Conservation (phyloP, 179 eudicot genomes). For the Heliamphora pulchella region DNA sequence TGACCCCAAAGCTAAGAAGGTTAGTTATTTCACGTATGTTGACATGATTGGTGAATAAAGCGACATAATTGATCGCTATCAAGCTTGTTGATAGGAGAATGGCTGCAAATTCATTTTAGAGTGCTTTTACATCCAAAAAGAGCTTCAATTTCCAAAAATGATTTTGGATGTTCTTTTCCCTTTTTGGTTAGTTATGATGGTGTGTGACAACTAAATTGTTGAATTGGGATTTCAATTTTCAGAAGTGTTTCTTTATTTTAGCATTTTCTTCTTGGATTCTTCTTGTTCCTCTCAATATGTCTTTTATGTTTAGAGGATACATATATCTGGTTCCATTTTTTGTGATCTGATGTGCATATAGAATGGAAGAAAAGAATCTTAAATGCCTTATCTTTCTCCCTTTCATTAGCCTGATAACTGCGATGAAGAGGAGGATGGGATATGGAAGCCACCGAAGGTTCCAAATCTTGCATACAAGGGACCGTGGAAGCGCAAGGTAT, state of each 20-base stretch:
- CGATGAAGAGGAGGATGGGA: slow-evolving; percentile 96
- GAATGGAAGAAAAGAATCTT: background rate
- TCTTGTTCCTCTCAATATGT: background rate
- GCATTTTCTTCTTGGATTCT: background rate
- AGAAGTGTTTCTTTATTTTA: background rate
- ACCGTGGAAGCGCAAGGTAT: slow-evolving; percentile 80
- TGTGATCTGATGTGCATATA: background rate
- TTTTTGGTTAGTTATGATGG: background rate
- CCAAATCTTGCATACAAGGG: slow-evolving; percentile 94
- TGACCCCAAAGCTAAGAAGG: slow-evolving; percentile 70
- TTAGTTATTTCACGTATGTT: slow-evolving; percentile 12
- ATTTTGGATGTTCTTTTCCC: no score
- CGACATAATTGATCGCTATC: slow-evolving; percentile 1
- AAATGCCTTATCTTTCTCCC: background rate
- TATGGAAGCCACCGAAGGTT: slow-evolving; percentile 71
- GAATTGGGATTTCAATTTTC: background rate
- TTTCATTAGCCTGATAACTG: slow-evolving; percentile 56
- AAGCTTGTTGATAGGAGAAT: background rate
- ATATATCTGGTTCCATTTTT: background rate
- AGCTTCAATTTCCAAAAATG: background rate
- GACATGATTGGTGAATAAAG: background rate
- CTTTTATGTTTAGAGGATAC: background rate
- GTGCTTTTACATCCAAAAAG: background rate
- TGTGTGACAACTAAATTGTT: background rate
- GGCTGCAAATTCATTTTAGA: background rate